Evolutionary conservation across 148 eudicot species (phyloP).

Genomic region (Heliamphora exappendiculata): DNA sequence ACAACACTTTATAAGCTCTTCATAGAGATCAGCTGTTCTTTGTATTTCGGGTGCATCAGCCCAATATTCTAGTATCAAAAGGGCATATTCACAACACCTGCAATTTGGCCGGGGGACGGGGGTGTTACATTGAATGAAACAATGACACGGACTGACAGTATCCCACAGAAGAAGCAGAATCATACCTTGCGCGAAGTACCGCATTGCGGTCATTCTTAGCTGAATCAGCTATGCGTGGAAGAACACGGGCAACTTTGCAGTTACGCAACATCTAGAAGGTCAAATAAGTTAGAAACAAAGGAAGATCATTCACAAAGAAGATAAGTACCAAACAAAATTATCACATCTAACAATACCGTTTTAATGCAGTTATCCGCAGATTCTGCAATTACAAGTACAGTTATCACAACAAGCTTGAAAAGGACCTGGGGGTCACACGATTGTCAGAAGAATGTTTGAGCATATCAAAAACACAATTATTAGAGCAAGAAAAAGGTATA

Average conservation of each 20-base stretch:
- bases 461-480: slow-evolving; percentile 9
- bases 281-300: slow-evolving; percentile 13
- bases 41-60: slow-evolving; percentile 98
- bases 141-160: not conserved
- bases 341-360: slow-evolving; percentile 50
- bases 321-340: not conserved
- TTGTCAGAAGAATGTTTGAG: slow-evolving; percentile 30
- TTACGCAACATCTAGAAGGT: slow-evolving; percentile 82
- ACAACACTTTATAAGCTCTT: slow-evolving; percentile 86
- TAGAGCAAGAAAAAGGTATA: slow-evolving; percentile 2
- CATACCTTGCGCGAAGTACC: slow-evolving; percentile 84
- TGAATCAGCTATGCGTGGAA: slow-evolving; percentile 83
- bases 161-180: not conserved
- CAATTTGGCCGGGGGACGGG: slow-evolving; percentile 11
- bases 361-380: slow-evolving; percentile 99
- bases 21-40: slow-evolving; percentile 92
- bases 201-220: slow-evolving; percentile 92
- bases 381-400: slow-evolving; percentile 96
- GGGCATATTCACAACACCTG: slow-evolving; percentile 99
- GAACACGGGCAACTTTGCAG: slow-evolving; percentile 90
- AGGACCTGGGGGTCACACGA: slow-evolving; percentile 49
- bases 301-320: slow-evolving; percentile 3
- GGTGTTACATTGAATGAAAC: not conserved
- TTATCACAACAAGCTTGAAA: slow-evolving; percentile 99
- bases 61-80: slow-evolving; percentile 85